Evolutionary conservation across 257 asterid genomes (phyloP).

Genomic region (Verbena officinalis): DNA sequence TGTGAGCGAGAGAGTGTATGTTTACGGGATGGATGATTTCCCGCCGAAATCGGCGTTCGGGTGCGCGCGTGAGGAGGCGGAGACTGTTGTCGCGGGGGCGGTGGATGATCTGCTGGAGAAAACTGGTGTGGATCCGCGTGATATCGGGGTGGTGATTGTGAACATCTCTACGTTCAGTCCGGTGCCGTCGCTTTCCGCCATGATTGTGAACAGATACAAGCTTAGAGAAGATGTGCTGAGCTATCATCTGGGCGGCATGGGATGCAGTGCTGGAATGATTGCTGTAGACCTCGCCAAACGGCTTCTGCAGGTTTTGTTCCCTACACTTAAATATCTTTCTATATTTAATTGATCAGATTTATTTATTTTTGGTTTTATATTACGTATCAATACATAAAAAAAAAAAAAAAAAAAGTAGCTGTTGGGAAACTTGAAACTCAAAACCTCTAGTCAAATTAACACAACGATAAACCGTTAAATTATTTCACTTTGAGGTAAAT

Average conservation of each 20-base stretch:
- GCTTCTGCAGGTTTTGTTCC: constrained; percentile 34
- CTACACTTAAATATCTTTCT: no score
- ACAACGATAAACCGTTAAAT: no score
- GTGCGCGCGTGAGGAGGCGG: constrained; percentile 40
- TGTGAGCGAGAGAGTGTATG: neutral
- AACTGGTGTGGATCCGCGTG: constrained; percentile 34
- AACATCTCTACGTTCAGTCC: constrained; percentile 43
- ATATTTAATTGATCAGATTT: no score
- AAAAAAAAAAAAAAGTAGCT: no score
- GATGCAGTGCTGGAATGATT: constrained; percentile 49
- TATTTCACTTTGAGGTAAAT: no score
- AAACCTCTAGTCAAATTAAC: no score
- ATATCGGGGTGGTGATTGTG: constrained; percentile 45
- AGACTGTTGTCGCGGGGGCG: constrained; percentile 39
- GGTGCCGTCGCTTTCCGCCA: constrained; percentile 49
- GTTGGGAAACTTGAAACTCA: no score
- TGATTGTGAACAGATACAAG: constrained; percentile 49
- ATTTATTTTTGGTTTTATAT: no score
- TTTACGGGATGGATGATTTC: neutral
- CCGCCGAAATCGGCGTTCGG: constrained; percentile 28
- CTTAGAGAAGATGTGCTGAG: constrained; percentile 40
- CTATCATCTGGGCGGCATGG: constrained; percentile 50
- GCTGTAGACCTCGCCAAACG: constrained; percentile 49
- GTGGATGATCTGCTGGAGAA: constrained; percentile 40
- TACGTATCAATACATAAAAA: no score